phyloP scores from a whole-genome alignment of 495 filamentous ascomycete genomes.

The Parmelia sp. region DNA sequence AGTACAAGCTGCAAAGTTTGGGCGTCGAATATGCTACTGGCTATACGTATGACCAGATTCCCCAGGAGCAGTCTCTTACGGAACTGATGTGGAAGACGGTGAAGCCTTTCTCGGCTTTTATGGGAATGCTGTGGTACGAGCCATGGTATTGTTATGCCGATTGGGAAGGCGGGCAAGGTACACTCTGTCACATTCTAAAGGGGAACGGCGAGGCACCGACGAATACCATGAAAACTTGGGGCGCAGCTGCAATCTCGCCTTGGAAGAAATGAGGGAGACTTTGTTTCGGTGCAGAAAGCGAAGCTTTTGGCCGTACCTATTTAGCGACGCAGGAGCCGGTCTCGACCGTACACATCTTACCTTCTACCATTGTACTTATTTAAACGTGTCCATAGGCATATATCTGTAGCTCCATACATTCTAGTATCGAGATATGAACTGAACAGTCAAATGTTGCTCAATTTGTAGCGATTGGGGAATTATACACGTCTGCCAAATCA shows the following conservation, averaged over 20 bases:
- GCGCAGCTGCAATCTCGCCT: slow-evolving; percentile 17
- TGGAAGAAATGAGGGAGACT: neutral
- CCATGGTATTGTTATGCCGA: slow-evolving; percentile 23
- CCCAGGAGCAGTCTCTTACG: slow-evolving; percentile 22
- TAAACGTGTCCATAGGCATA: neutral
- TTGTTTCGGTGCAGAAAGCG: neutral
- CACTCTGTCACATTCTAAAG: slow-evolving; percentile 10
- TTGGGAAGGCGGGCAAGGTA: slow-evolving; percentile 23
- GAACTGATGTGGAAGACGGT: slow-evolving; percentile 24
- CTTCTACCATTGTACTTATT: neutral
- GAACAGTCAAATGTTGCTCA: neutral
- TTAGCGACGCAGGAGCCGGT: neutral
- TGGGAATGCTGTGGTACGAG: slow-evolving; percentile 26
- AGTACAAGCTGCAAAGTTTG: slow-evolving; percentile 23
- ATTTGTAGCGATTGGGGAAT: neutral
- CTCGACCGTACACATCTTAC: neutral
- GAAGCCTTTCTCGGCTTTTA: slow-evolving; percentile 15
- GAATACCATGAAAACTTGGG: slow-evolving; percentile 22
- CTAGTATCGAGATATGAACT: neutral
- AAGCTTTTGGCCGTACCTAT: neutral
- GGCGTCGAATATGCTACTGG: slow-evolving; percentile 25
- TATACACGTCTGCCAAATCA: too few relatives aligned
- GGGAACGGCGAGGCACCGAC: slow-evolving; percentile 20
- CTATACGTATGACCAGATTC: slow-evolving; percentile 7
- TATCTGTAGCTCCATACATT: neutral